phyloP scores from a whole-genome alignment of 805 yeast species.

The Saccharomycopsis guyanensis region DNA sequence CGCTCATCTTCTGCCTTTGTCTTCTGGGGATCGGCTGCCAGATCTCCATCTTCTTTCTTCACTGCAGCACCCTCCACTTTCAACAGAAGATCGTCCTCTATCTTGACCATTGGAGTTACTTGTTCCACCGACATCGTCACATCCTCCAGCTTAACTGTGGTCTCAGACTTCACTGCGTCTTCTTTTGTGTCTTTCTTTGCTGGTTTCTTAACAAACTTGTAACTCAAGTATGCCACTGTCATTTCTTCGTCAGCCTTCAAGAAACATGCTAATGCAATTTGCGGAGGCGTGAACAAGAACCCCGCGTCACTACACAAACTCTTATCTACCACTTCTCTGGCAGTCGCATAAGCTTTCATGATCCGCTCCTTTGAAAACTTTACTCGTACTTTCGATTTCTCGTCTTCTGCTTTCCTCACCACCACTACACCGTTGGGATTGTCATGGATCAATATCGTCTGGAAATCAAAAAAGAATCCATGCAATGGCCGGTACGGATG shows the following conservation, averaged over 20 bases:
- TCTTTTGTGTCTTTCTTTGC: conserved; percentile 22
- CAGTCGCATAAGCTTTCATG: conserved; percentile 52
- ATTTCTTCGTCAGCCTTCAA: conserved; percentile 57
- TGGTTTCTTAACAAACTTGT: conserved; percentile 38
- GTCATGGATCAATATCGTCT: conserved; percentile 39
- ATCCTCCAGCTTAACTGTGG: conserved; percentile 4
- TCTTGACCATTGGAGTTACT: conserved; percentile 5
- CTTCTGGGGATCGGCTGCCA: too few relatives aligned
- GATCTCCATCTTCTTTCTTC: background rate
- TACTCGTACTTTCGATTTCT: conserved; percentile 15
- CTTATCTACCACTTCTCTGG: conserved; percentile 57
- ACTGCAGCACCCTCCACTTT: background rate
- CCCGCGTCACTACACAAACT: conserved; percentile 70
- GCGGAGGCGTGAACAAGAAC: conserved; percentile 87
- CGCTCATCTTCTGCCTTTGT: conserved; percentile 2
- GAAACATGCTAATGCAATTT: conserved; percentile 84
- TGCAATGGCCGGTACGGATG: conserved; percentile 87
- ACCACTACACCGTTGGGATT: conserved; percentile 20
- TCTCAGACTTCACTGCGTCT: conserved; percentile 10
- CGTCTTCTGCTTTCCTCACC: conserved; percentile 21
- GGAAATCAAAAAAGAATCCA: conserved; percentile 91
- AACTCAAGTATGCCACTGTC: conserved; percentile 57
- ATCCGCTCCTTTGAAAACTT: conserved; percentile 14
- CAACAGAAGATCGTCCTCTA: background rate
- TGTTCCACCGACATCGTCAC: conserved; percentile 3